A percentile compares a stretch with the other conserved stretches of the same genome.
Conservation (phyloP, 257 asterid species). For the Paraleonurus japonicus region DNA sequence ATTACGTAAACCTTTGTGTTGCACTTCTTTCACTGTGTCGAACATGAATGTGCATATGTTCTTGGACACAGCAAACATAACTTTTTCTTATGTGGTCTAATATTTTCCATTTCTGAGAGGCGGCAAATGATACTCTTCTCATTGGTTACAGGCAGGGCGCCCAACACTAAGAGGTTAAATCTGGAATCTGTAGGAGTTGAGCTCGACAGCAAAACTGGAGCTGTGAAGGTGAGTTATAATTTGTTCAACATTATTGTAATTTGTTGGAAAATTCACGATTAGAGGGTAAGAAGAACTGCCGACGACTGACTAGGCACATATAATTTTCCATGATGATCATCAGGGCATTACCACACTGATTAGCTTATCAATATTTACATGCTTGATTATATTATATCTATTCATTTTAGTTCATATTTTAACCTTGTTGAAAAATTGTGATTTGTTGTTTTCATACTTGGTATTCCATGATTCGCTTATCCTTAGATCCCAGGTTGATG, state of each 20-base stretch:
- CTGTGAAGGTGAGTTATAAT: conserved; percentile 56
- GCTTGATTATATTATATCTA: background rate
- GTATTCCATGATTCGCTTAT: conserved; percentile 7
- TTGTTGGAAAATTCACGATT: background rate
- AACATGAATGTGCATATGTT: background rate
- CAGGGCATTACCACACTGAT: background rate
- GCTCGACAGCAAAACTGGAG: conserved; percentile 55
- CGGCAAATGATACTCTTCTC: conserved; percentile 5
- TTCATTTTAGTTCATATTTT: background rate
- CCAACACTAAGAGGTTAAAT: conserved; percentile 79
- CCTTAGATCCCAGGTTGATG: conserved; percentile 62
- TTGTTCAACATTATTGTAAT: background rate
- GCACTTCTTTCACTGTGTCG: no score
- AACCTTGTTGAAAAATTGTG: background rate
- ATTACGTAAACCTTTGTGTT: no score
- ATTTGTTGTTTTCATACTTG: conserved; percentile 7
- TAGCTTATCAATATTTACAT: background rate
- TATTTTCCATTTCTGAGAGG: conserved; percentile 1
- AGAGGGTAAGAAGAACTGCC: background rate
- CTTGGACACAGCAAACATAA: background rate
- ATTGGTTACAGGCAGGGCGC: conserved; percentile 66
- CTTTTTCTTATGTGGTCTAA: background rate
- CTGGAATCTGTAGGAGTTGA: conserved; percentile 78
- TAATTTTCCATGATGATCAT: background rate
- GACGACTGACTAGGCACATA: background rate